Evolutionary conservation across 75 land plant species (phyloP), one percentile per base, ranked within the genome.

Genomic region (Ceratopteris richardii): DNA sequence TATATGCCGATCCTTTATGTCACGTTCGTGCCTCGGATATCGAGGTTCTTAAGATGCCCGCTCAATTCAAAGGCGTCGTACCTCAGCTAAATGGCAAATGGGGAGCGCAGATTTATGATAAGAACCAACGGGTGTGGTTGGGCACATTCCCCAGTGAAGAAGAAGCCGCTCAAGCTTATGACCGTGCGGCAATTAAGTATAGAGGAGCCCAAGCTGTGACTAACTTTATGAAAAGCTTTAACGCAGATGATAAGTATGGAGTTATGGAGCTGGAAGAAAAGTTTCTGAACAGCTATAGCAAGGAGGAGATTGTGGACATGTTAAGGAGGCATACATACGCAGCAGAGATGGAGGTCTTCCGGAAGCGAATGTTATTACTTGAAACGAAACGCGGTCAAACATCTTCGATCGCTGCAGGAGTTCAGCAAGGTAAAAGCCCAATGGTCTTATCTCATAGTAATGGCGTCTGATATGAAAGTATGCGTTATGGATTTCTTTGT

Each of bases 31-130:
- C n/a, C n/a, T n/a, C n/a, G n/a, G n/a, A n/a, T n/a, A n/a, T n/a
- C n/a, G n/a, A n/a, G n/a, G n/a, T n/a, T n/a, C n/a, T n/a, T n/a
- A n/a, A n/a, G n/a, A n/a, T n/a, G n/a, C n/a, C n/a, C n/a, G n/a
- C 94, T 0, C 71, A 71, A 37, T 88, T 68, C 75, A 87, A 87
- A 30, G 94, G 94, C 13, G 94, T 88, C n/a, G 94, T 88, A 0
- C 94, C 94, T 0, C 94, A 88, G 62, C 90, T 90, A 1, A 88
- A 88, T 50, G 94, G 94, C 13, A 72, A 90, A 10, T 88, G 94
- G 94, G 94, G 94, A 0, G 94, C 94, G 0, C 94, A 88, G 62
- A 86, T 88, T 37, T 88, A 88, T 68, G 94, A 88, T 67, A 86
- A 79, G 61, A 90, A 88, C 65, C 88, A 82, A 55, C 67, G 94